Conservation (phyloP, 2,329 filamentous ascomycete species). For the Aaosphaeria pasadenensis region DNA sequence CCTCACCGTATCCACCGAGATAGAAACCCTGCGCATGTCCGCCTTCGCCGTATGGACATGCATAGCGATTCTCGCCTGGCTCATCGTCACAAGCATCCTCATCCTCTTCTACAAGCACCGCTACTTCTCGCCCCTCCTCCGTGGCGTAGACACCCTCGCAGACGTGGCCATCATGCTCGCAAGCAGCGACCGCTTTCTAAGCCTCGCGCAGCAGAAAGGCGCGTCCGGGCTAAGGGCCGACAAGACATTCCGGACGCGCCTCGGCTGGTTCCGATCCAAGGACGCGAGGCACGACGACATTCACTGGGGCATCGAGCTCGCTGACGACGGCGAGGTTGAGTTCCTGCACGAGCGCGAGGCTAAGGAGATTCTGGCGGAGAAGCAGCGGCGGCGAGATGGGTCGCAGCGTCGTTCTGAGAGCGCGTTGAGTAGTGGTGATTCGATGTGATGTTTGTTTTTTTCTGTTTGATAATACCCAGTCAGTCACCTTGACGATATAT, state of each 20-base stretch:
- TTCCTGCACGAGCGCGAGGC: too few species aligned
- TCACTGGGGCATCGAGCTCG: neutral
- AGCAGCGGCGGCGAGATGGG: too few species aligned
- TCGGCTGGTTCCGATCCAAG: neutral
- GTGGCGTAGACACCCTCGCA: neutral
- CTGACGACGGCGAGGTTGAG: neutral
- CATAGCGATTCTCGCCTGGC: neutral
- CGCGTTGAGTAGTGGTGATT: too few species aligned
- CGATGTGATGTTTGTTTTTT: too few species aligned
- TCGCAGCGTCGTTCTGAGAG: too few species aligned
- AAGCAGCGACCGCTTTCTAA: neutral
- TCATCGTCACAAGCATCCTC: neutral
- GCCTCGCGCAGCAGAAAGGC: neutral
- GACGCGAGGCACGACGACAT: neutral
- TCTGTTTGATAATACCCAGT: too few species aligned
- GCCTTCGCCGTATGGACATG: neutral
- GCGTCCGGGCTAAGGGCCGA: neutral
- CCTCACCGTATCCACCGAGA: neutral
- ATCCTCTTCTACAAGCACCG: neutral
- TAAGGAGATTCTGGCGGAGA: too few species aligned
- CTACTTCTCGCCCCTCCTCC: neutral
- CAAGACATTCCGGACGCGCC: neutral
- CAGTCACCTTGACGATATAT: too few species aligned
- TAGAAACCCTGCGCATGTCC: neutral
- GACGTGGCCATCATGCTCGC: neutral